Evolutionary conservation across 495 filamentous ascomycete species (phyloP).

Genomic region (Parachaetomium inaequale): DNA sequence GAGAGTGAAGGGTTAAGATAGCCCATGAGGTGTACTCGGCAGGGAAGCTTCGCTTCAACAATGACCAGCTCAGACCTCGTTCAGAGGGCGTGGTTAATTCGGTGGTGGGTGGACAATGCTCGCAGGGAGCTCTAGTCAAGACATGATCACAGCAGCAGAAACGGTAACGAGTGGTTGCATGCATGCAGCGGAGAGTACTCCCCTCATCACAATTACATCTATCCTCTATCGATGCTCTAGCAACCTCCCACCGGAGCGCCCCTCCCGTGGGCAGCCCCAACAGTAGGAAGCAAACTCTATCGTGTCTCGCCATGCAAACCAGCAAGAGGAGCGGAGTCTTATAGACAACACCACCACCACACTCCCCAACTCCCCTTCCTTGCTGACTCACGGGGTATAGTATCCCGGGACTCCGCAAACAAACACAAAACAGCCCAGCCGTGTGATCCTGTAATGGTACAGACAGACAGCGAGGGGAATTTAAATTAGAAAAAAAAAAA

Average conservation of each 20-base stretch:
- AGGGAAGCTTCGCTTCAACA: no score
- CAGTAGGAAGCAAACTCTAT: background rate
- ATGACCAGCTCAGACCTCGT: no score
- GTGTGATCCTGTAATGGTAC: background rate
- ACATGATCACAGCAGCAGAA: background rate
- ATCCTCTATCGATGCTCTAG: constrained; percentile 9
- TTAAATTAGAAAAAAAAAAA: constrained; percentile 3
- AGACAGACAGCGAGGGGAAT: constrained; percentile 8
- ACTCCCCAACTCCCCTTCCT: background rate
- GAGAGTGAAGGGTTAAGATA: no score
- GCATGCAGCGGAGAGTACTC: constrained; percentile 11
- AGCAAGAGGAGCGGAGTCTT: constrained; percentile 5
- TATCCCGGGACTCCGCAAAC: constrained; percentile 12
- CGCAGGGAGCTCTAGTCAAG: background rate
- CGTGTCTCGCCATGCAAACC: background rate
- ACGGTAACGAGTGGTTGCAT: background rate
- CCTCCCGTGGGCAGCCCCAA: no score
- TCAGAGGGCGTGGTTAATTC: no score
- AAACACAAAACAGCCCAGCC: background rate
- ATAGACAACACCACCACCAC: background rate
- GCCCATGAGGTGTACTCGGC: no score
- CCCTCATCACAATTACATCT: constrained; percentile 5
- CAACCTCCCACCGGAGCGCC: background rate
- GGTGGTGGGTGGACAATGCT: no score
- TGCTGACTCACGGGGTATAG: constrained; percentile 9